Percentiles rank a stretch among this genome's conserved stretches.
These are phyloP conservation scores for Chalciporus sphaerocephalus DNA, from an alignment of 768 basidiomycete genomes.

Conservation along the genomic window DNA sequence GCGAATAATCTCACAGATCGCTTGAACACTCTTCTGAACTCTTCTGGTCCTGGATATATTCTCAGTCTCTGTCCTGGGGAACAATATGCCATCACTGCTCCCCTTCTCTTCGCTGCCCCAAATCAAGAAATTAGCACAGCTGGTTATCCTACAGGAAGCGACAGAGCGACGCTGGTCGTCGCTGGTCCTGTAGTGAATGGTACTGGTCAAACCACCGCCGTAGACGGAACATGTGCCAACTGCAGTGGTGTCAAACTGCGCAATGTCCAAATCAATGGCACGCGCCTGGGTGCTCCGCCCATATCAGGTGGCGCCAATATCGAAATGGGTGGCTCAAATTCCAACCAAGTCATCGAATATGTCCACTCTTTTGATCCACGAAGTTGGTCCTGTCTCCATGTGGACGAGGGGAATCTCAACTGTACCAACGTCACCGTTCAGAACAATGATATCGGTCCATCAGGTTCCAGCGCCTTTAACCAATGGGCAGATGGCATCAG, in stretches of 20 bases:
- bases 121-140: slow-evolving; percentile 80
- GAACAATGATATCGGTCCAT: slow-evolving; percentile 82
- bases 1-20: slow-evolving; percentile 59
- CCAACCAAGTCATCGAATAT: slow-evolving; percentile 69
- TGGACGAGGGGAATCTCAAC: slow-evolving; percentile 60
- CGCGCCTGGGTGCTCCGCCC: slow-evolving; percentile 50
- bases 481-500: slow-evolving; percentile 85
- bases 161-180: slow-evolving; percentile 68
- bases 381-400: slow-evolving; percentile 79
- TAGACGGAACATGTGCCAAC: slow-evolving; percentile 58
- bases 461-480: slow-evolving; percentile 58
- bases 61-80: slow-evolving; percentile 62
- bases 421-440: slow-evolving; percentile 66
- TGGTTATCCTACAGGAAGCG: slow-evolving; percentile 66
- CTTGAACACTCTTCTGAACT: slow-evolving; percentile 59
- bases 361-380: slow-evolving; percentile 75
- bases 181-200: slow-evolving; percentile 59
- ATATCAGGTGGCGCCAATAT: slow-evolving; percentile 70
- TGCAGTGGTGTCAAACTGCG: slow-evolving; percentile 61
- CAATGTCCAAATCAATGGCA: slow-evolving; percentile 80
- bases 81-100: slow-evolving; percentile 60
- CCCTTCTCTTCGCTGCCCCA: slow-evolving; percentile 60
- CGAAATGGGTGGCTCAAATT: slow-evolving; percentile 77
- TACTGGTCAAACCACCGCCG: slow-evolving; percentile 66
- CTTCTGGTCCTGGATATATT: slow-evolving; percentile 61